Conservation (phyloP, 2,329 filamentous ascomycete genomes). For the Periconia sp. region DNA sequence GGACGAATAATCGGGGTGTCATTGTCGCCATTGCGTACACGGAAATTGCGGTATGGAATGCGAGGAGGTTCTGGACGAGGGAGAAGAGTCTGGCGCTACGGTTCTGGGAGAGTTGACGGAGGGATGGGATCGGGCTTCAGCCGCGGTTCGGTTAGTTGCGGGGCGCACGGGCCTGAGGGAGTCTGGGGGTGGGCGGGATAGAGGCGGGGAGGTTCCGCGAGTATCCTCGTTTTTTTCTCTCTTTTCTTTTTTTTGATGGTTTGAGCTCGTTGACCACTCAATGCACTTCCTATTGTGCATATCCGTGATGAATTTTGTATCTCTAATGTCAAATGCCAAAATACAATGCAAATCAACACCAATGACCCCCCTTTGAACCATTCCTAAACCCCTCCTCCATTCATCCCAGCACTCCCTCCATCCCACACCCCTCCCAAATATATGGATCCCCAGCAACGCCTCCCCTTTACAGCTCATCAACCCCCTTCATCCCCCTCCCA, state of each 20-base stretch:
- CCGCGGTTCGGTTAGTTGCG: conserved; percentile 24
- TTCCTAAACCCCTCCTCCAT: too few species aligned
- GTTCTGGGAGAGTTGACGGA: neutral
- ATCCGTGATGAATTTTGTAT: too few species aligned
- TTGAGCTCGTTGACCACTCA: too few species aligned
- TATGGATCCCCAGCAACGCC: neutral
- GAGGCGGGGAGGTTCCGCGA: conserved; percentile 1
- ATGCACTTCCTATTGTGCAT: too few species aligned
- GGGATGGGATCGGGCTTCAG: neutral
- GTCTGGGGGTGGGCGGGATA: neutral
- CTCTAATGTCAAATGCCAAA: neutral
- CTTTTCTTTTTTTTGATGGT: too few species aligned
- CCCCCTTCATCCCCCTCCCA: conserved; percentile 28
- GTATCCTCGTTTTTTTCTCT: neutral
- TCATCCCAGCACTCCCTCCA: neutral
- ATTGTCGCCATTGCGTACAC: conserved; percentile 31
- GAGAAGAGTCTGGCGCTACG: neutral
- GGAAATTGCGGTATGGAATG: neutral
- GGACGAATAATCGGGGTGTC: conserved; percentile 39
- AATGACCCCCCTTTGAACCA: too few species aligned
- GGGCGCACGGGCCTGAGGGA: conserved; percentile 9
- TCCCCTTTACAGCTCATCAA: conserved; percentile 24
- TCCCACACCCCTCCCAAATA: neutral
- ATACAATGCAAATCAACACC: too few species aligned
- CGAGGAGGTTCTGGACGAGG: conserved; percentile 2